Conservation (phyloP, 495 filamentous ascomycete genomes). For the Pseudomonodictys pantanalensis region DNA sequence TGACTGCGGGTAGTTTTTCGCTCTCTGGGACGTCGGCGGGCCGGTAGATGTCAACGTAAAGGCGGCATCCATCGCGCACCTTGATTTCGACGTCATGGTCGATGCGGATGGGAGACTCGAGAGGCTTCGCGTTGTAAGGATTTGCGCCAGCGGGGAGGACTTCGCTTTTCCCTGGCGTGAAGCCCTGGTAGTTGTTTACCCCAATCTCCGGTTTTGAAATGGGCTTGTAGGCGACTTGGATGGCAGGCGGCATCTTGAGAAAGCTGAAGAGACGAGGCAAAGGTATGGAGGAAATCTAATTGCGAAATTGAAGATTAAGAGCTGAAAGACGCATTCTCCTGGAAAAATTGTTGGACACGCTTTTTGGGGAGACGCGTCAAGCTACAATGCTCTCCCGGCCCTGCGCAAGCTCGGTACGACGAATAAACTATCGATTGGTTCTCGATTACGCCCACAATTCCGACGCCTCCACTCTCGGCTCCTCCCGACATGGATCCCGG, state of each 20-base stretch:
- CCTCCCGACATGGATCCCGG: no score
- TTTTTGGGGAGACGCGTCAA: no score
- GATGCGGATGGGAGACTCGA: background rate
- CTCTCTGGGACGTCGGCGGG: conserved; percentile 23
- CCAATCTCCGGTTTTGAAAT: conserved; percentile 34
- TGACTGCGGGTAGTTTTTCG: conserved; percentile 40
- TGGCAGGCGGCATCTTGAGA: conserved; percentile 35
- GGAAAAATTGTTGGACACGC: no score
- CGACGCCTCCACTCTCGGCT: no score
- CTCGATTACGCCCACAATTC: no score
- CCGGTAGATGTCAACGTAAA: conserved; percentile 44
- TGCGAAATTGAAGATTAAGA: background rate
- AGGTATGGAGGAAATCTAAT: background rate
- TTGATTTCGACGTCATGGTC: conserved; percentile 41
- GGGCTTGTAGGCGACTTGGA: conserved; percentile 40
- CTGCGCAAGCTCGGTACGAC: no score
- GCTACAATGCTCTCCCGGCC: no score
- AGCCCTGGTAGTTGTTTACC: conserved; percentile 36
- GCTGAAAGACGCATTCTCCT: background rate
- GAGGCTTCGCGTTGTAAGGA: conserved; percentile 18
- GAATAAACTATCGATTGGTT: no score
- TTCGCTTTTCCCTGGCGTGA: conserved; percentile 34
- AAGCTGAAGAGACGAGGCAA: no score
- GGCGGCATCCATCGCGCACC: conserved; percentile 36
- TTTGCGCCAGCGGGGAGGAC: conserved; percentile 37